Evolutionary conservation across 805 yeast species (phyloP), one percentile per base, ranked within the genome.

Genomic region (Aciculoconidium aculeatum): DNA sequence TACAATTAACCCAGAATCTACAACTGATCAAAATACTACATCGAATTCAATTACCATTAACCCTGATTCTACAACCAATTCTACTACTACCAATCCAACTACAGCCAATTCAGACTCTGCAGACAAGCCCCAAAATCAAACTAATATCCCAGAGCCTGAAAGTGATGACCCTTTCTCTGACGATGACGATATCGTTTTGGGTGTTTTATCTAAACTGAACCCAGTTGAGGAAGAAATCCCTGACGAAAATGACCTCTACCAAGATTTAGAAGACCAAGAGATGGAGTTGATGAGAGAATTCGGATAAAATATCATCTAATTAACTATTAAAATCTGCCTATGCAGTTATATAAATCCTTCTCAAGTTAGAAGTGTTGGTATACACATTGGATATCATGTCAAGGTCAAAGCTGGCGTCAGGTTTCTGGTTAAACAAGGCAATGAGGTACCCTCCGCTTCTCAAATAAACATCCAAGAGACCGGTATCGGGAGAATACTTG

Each of bases 381-480:
- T 62, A 71, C 2, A 72, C 60, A 21, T 58, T 56, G 21, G 73
- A 70, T 15, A 74, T 53, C 19, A 58, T 55, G 1, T 49, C 57
- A 3, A 57, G 60, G n/a, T 48, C 38, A 18, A 65, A 48, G 3
- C 36, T 47, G 7, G 29, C 27, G 8, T 34, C 32, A 10, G 27
- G 30, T 11, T 43, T 36, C 23, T 58, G 55, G 35, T 53, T 61
- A 44, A 74, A 72, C 3, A 64, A 59, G 4, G 66, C 67, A 27
- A 76, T 55, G 28, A 75, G 36, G 39, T 59, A 75, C 0, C 80
- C 80, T 3, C 76, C 76, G 2, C 72, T 57, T 38, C 70, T 59
- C 34, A 67, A 56, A 37, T 58, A 67, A 6, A 72, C 55, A 13
- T 72, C 76, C 25, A 67, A 41, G 26, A 23, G 17, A 5, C 10